Conservation (phyloP, 2,329 filamentous ascomycete species). For the Neofusicoccum ribis region DNA sequence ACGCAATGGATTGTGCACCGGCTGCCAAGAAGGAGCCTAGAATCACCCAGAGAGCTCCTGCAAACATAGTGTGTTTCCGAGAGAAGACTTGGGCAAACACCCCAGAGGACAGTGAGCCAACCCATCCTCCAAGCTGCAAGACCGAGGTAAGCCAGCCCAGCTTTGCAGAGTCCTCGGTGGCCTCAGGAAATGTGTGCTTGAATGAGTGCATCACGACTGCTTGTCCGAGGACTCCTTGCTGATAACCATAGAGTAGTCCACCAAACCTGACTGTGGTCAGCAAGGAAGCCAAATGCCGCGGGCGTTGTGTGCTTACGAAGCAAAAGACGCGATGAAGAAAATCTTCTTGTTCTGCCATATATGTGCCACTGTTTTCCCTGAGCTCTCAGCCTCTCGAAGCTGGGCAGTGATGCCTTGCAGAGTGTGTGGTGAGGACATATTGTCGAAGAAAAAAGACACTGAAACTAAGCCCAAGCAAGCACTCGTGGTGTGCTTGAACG, state of each 20-base stretch:
- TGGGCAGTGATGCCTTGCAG: constrained; percentile 10
- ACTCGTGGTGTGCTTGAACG: neutral
- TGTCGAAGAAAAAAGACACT: neutral
- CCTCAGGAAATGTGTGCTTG: constrained; percentile 50
- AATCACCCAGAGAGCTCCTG: constrained; percentile 47
- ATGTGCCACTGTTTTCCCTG: constrained; percentile 30
- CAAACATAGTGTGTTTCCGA: constrained; percentile 55
- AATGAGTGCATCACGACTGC: constrained; percentile 57
- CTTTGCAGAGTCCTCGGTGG: constrained; percentile 48
- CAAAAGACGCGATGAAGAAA: constrained; percentile 32
- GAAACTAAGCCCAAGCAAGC: too few relatives aligned
- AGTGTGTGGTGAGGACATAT: neutral
- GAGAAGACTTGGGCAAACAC: constrained; percentile 53
- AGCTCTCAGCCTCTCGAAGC: neutral
- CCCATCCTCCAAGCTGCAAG: constrained; percentile 53
- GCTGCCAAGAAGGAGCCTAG: constrained; percentile 45
- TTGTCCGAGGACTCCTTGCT: constrained; percentile 57
- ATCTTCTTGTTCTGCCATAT: constrained; percentile 32
- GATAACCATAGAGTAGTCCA: constrained; percentile 56
- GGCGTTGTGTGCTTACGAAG: constrained; percentile 26
- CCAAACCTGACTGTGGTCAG: constrained; percentile 41
- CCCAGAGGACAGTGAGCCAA: constrained; percentile 51
- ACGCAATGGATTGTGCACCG: constrained; percentile 39
- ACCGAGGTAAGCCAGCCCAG: constrained; percentile 55
- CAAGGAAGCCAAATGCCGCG: neutral